These are phyloP conservation scores for Didymella pinodella DNA, from an alignment of 2,329 filamentous ascomycete species.

Conservation along the genomic window DNA sequence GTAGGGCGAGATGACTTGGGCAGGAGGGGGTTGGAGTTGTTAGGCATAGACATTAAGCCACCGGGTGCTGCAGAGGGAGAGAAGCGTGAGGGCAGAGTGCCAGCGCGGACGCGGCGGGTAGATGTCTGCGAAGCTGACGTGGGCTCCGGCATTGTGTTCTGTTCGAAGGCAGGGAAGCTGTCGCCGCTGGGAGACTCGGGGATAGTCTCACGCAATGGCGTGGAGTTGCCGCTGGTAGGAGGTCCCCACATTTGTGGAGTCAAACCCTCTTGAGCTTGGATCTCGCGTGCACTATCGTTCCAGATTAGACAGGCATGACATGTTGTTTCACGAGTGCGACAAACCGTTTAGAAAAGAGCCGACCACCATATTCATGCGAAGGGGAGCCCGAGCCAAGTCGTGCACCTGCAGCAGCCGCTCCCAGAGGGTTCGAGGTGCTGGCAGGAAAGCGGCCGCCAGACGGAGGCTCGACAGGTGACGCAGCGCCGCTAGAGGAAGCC, in stretches of 20 bases:
- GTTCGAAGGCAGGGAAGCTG: slow-evolving; percentile 89
- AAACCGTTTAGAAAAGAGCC: slow-evolving; percentile 93
- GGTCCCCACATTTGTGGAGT: slow-evolving; percentile 83
- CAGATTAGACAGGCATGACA: slow-evolving; percentile 40
- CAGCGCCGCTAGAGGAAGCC: slow-evolving; percentile 79
- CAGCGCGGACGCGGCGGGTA: slow-evolving; percentile 83
- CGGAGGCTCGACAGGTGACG: slow-evolving; percentile 79
- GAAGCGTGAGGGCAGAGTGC: slow-evolving; percentile 95
- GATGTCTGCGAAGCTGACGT: slow-evolving; percentile 64
- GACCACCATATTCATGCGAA: slow-evolving; percentile 82
- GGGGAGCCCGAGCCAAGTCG: slow-evolving; percentile 94
- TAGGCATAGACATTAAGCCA: slow-evolving; percentile 58
- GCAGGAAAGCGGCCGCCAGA: slow-evolving; percentile 76
- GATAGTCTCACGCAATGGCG: slow-evolving; percentile 94
- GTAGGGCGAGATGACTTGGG: slow-evolving; percentile 85
- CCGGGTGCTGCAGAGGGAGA: slow-evolving; percentile 75
- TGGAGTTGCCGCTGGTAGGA: slow-evolving; percentile 94
- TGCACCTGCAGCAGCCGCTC: slow-evolving; percentile 61
- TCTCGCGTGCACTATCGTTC: slow-evolving; percentile 80
- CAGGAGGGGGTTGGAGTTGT: slow-evolving; percentile 56
- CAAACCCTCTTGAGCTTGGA: slow-evolving; percentile 94
- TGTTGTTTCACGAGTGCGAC: slow-evolving; percentile 51
- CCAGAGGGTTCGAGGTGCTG: slow-evolving; percentile 65
- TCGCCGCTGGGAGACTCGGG: slow-evolving; percentile 92
- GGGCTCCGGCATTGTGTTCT: slow-evolving; percentile 69